phyloP scores from a whole-genome alignment of 1,284 basidiomycete species.

The Cryptococcus sp. region DNA sequence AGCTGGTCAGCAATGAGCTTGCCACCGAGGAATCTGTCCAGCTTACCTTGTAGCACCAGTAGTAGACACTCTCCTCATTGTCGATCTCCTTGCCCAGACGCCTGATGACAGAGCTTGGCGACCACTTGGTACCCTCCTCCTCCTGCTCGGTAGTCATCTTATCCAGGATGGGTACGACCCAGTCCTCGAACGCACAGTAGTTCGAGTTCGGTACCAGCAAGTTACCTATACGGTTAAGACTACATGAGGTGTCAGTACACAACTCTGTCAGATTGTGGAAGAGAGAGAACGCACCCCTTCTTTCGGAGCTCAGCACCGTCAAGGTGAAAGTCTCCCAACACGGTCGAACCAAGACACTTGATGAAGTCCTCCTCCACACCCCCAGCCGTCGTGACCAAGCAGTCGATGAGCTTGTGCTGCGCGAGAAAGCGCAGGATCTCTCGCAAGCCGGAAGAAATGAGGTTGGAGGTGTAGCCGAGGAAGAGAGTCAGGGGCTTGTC shows the following conservation, averaged over 20 bases:
- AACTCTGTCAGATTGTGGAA: background rate
- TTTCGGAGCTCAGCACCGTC: constrained; percentile 83
- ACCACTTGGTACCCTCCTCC: constrained; percentile 59
- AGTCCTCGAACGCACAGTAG: constrained; percentile 99
- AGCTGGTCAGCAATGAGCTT: background rate
- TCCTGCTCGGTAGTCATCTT: constrained; percentile 85
- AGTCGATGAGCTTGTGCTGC: constrained; percentile 85
- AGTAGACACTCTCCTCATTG: constrained; percentile 95
- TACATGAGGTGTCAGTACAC: constrained; percentile 11
- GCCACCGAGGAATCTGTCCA: background rate
- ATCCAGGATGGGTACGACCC: constrained; percentile 93
- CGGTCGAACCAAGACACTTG: constrained; percentile 95
- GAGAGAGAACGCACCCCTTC: constrained; percentile 56
- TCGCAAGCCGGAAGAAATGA: constrained; percentile 94
- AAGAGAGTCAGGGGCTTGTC: constrained; percentile 65
- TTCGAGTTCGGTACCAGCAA: constrained; percentile 97
- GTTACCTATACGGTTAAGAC: constrained; percentile 96
- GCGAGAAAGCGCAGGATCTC: constrained; percentile 92
- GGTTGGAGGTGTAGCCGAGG: constrained; percentile 96
- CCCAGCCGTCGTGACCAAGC: constrained; percentile 94
- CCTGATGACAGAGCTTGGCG: constrained; percentile 88
- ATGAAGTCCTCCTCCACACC: constrained; percentile 99
- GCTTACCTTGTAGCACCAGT: constrained; percentile 97
- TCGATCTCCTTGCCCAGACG: constrained; percentile 92
- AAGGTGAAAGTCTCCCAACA: constrained; percentile 88